Conservation (phyloP, 2,329 filamentous ascomycete species). For the Fusarium buxicola region DNA sequence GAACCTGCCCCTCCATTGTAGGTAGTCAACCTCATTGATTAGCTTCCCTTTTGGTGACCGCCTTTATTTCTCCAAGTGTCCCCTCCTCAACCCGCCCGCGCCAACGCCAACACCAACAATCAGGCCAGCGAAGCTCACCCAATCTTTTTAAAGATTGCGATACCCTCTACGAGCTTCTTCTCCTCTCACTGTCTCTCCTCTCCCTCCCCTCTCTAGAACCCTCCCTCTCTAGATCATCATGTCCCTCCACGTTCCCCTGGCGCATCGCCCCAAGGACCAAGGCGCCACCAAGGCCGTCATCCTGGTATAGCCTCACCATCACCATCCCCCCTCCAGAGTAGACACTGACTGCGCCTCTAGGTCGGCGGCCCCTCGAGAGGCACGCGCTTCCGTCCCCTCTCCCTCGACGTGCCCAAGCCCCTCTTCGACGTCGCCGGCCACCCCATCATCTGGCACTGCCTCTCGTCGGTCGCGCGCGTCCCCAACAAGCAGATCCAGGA, state of each 20-base stretch:
- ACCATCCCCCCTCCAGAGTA: conserved; percentile 1
- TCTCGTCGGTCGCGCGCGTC: conserved; percentile 90
- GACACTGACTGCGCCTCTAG: conserved; percentile 60
- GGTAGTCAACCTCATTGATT: conserved; percentile 1
- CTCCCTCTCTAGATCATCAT: conserved; percentile 54
- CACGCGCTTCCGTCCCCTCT: conserved; percentile 93
- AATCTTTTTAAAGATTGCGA: conserved; percentile 21
- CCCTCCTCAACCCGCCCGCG: conserved; percentile 11
- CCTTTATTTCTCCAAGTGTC: conserved; percentile 41
- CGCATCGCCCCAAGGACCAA: conserved; percentile 60
- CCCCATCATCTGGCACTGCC: conserved; percentile 97
- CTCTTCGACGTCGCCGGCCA: conserved; percentile 99
- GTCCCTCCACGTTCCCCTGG: conserved; percentile 68
- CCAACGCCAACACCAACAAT: conserved; percentile 1
- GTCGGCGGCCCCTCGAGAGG: conserved; percentile 96
- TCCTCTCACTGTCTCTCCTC: neutral
- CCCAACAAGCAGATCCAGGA: conserved; percentile 85
- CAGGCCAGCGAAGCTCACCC: conserved; percentile 29
- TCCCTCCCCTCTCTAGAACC: neutral
- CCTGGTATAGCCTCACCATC: conserved; percentile 68
- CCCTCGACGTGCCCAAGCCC: conserved; percentile 96
- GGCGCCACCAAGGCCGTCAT: conserved; percentile 93
- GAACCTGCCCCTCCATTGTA: conserved; percentile 22
- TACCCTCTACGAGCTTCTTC: neutral
- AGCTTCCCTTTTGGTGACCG: conserved; percentile 40